A percentile compares a stretch with the other conserved stretches of the same genome.
Conservation (phyloP, 2,329 filamentous ascomycete genomes). For the Penicillium polonicum region DNA sequence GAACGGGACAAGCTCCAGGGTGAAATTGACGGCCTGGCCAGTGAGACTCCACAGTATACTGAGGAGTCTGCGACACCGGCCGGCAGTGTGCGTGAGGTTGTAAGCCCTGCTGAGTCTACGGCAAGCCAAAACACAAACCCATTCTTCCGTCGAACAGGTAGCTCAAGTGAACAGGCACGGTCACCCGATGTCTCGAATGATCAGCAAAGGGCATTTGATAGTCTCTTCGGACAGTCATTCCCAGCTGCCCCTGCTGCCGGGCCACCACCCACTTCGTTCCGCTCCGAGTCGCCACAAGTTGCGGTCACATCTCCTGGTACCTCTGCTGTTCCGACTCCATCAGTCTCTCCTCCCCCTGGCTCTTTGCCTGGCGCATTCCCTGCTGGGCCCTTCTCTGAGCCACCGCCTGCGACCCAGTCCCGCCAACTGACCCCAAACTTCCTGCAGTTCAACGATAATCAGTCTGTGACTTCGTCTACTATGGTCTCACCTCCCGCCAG, state of each 20-base stretch:
- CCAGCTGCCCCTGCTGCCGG: constrained; percentile 41
- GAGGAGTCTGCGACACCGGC: constrained; percentile 43
- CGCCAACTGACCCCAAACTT: constrained; percentile 76
- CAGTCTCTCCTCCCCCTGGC: constrained; percentile 58
- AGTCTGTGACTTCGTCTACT: constrained; percentile 73
- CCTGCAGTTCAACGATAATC: constrained; percentile 66
- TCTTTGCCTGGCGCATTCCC: constrained; percentile 27
- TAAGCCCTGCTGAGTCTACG: constrained; percentile 63
- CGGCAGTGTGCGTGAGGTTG: constrained; percentile 52
- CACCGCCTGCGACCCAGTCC: constrained; percentile 67
- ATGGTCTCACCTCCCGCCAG: constrained; percentile 73
- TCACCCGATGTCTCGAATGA: constrained; percentile 45
- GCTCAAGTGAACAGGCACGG: constrained; percentile 50
- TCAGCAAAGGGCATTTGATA: constrained; percentile 74
- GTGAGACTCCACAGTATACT: constrained; percentile 60
- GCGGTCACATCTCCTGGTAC: constrained; percentile 45
- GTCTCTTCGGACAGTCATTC: constrained; percentile 75
- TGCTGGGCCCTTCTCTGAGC: constrained; percentile 28
- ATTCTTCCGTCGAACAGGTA: constrained; percentile 71
- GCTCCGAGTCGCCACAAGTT: constrained; percentile 50
- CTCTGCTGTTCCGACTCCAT: constrained; percentile 58
- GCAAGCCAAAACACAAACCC: constrained; percentile 81
- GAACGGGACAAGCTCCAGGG: constrained; percentile 84
- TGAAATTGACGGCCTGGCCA: constrained; percentile 68
- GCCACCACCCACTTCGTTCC: constrained; percentile 62